Conservation (phyloP, 2,329 filamentous ascomycete species). For the Epichloe sibirici region DNA sequence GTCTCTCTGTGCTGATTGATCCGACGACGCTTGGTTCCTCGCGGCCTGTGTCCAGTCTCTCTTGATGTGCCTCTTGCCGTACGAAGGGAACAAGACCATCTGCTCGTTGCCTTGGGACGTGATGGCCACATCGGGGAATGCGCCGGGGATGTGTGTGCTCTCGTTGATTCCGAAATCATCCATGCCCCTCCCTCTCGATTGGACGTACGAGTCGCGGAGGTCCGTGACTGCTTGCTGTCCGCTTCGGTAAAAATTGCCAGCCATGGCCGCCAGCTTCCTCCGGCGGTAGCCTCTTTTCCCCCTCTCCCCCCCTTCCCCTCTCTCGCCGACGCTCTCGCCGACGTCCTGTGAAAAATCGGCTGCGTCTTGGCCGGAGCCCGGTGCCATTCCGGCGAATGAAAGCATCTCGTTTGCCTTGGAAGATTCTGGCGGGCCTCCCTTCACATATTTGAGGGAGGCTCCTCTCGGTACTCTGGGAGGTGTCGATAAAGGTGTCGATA, state of each 20-base stretch:
- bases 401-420: constrained; percentile 18
- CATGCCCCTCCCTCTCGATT: constrained; percentile 29
- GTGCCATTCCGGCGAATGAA: constrained; percentile 11
- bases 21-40: constrained; percentile 16
- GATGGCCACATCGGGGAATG: constrained; percentile 78
- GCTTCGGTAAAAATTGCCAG: constrained; percentile 43
- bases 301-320: constrained; percentile 8
- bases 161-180: constrained; percentile 18
- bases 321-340: constrained; percentile 13
- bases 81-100: constrained; percentile 91
- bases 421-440: constrained; percentile 18
- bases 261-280: constrained; percentile 60
- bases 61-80: constrained; percentile 62
- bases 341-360: constrained; percentile 16
- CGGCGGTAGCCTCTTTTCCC: constrained; percentile 63
- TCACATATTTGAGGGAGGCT: constrained; percentile 19
- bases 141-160: constrained; percentile 48
- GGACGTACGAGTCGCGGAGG: constrained; percentile 46
- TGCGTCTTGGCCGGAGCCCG: constrained; percentile 16
- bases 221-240: constrained; percentile 46
- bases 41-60: constrained; percentile 23
- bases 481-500: neutral
- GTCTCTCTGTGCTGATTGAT: constrained; percentile 38
- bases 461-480: neutral
- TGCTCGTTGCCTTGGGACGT: constrained; percentile 72